A percentile compares a stretch with the other conserved stretches of the same genome.
Evolutionary conservation across 2,329 filamentous ascomycete species (phyloP).

Genomic region (Monosporascus sp.): DNA sequence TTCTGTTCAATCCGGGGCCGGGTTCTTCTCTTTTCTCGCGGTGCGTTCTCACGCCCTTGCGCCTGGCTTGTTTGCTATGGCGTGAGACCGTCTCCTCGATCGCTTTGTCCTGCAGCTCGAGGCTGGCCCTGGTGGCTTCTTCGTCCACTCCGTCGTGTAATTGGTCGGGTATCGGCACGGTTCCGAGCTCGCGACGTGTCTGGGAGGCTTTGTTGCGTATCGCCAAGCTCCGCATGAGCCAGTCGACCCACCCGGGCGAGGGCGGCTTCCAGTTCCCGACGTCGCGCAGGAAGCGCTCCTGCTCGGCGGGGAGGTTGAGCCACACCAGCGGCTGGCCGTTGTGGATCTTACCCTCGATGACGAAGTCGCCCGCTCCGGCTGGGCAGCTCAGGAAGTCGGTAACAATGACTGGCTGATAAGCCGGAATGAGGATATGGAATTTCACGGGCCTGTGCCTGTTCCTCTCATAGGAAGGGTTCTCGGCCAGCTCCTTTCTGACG

Average conservation of each 20-base stretch:
- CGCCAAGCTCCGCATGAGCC: constrained; percentile 5
- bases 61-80: background rate
- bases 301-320: constrained; percentile 30
- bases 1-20: too few species aligned
- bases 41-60: background rate
- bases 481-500: constrained; percentile 20
- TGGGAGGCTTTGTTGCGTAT: background rate
- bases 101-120: background rate
- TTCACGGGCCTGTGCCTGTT: constrained; percentile 18
- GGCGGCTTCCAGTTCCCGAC: constrained; percentile 29
- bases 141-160: constrained; percentile 12
- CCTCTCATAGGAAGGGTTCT: constrained; percentile 12
- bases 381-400: constrained; percentile 30
- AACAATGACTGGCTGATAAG: constrained; percentile 32
- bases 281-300: constrained; percentile 23
- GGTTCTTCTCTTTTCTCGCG: background rate
- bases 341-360: constrained; percentile 33
- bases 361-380: constrained; percentile 30
- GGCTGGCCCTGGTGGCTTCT: background rate
- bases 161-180: background rate
- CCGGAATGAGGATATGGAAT: constrained; percentile 32
- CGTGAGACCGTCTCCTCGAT: background rate
- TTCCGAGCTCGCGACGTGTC: background rate
- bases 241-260: constrained; percentile 18
- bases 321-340: constrained; percentile 32